Evolutionary conservation across 202 grass and related monocot genomes (phyloP).

Genomic region (Eragrostis tef): DNA sequence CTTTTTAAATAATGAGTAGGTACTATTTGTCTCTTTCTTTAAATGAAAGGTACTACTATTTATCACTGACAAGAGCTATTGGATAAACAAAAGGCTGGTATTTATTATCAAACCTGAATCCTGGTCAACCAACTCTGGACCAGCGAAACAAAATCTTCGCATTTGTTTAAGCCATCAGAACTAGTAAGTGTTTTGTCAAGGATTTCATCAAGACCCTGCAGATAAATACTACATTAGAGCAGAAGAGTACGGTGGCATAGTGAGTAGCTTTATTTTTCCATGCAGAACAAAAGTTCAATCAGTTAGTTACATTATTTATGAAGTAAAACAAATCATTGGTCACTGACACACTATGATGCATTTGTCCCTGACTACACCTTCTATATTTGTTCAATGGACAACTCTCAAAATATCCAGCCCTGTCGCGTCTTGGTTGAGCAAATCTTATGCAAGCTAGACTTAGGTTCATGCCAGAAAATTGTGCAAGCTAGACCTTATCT

Average conservation of each 20-base stretch:
- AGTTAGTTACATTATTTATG: constrained; percentile 21
- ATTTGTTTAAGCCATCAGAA: constrained; percentile 69
- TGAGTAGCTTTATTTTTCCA: constrained; percentile 2
- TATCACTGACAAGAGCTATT: not conserved
- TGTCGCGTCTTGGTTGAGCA: not conserved
- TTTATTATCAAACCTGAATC: constrained; percentile 63
- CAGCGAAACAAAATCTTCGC: constrained; percentile 75
- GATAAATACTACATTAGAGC: constrained; percentile 37
- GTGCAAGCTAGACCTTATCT: not conserved
- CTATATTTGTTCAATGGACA: not conserved
- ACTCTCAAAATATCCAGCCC: constrained; percentile 14
- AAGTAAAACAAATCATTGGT: not conserved
- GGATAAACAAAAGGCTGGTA: not conserved
- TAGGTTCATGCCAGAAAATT: not conserved
- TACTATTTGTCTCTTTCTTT: not conserved
- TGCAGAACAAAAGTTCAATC: constrained; percentile 17
- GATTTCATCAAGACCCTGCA: constrained; percentile 86
- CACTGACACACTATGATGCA: not conserved
- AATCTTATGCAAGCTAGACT: not conserved
- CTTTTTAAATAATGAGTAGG: not conserved
- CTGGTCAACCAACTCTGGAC: constrained; percentile 74
- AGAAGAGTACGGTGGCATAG: constrained; percentile 1
- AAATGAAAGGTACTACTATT: too few species aligned
- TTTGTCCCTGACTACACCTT: not conserved
- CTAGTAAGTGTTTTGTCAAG: constrained; percentile 59